Evolutionary conservation across 345 rosid species (phyloP).

Genomic region (Microcos paniculata): DNA sequence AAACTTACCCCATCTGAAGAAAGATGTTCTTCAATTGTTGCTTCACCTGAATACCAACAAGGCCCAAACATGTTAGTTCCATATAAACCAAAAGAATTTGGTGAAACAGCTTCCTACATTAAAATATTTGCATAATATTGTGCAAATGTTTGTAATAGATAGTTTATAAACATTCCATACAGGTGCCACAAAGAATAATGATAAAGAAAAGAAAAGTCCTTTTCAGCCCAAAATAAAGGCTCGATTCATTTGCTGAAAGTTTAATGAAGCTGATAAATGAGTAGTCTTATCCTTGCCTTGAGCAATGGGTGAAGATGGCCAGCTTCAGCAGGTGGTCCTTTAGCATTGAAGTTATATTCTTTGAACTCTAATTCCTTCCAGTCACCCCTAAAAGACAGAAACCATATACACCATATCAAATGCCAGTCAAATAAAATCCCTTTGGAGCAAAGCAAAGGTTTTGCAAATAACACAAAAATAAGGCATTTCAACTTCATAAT

Average conservation of each 20-base stretch:
- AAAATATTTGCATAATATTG: neutral
- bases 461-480: neutral
- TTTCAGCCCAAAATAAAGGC: neutral
- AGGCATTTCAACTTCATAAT: neutral
- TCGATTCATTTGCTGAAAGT: neutral
- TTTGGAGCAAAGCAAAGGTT: neutral
- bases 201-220: neutral
- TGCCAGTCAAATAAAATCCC: neutral
- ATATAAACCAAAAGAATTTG: neutral
- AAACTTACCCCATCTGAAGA: conserved; percentile 72
- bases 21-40: conserved; percentile 80
- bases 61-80: conserved; percentile 2
- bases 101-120: neutral
- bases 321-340: conserved; percentile 81
- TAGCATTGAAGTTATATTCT: conserved; percentile 86
- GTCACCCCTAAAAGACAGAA: conserved; percentile 58
- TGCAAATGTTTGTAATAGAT: neutral
- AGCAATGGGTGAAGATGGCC: conserved; percentile 96
- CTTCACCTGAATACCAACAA: conserved; percentile 53
- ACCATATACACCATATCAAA: neutral
- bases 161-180: neutral
- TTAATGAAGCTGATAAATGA: conserved; percentile 4
- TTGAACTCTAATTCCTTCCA: conserved; percentile 88
- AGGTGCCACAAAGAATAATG: neutral
- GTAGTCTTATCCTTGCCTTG: conserved; percentile 51